Evolutionary conservation across 2,329 filamentous ascomycete species (phyloP).

Genomic region (Neopestalotiopsis sp.): DNA sequence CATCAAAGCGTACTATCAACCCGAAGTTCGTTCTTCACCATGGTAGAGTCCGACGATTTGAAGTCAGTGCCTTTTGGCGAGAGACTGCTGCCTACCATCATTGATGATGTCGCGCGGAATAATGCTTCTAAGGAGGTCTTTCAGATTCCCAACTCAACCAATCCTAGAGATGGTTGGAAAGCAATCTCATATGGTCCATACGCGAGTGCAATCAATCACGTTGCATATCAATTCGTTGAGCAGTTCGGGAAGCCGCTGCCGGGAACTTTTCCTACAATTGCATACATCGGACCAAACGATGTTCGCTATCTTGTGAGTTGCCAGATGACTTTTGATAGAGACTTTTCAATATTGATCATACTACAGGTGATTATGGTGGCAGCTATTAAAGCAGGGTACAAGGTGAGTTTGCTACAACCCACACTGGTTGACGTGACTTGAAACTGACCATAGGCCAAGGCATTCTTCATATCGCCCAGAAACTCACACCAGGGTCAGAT

Average conservation of each 20-base stretch:
- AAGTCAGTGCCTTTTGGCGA: background rate
- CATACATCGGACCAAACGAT: slow-evolving; percentile 49
- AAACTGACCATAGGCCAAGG: slow-evolving; percentile 24
- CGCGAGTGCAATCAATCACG: slow-evolving; percentile 45
- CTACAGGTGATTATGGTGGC: slow-evolving; percentile 23
- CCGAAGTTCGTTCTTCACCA: too few relatives aligned
- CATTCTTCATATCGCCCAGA: slow-evolving; percentile 46
- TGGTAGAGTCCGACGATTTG: too few relatives aligned
- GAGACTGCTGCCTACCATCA: slow-evolving; percentile 42
- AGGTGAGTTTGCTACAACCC: slow-evolving; percentile 33
- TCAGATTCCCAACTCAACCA: slow-evolving; percentile 37
- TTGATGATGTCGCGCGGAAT: slow-evolving; percentile 41
- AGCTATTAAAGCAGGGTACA: slow-evolving; percentile 35
- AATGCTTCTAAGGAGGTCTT: slow-evolving; percentile 41
- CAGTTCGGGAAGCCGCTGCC: slow-evolving; percentile 30
- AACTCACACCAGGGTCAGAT: slow-evolving; percentile 46
- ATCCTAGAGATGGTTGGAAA: slow-evolving; percentile 45
- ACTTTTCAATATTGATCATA: background rate
- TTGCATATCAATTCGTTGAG: slow-evolving; percentile 39
- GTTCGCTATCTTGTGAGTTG: slow-evolving; percentile 28
- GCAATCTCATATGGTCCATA: slow-evolving; percentile 41
- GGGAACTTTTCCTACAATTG: slow-evolving; percentile 41
- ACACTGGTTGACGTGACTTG: background rate
- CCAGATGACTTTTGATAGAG: background rate
- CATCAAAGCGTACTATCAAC: too few relatives aligned